Conservation (phyloP, 176 grass and related monocot species). For the Echinochloa phyllopogon region DNA sequence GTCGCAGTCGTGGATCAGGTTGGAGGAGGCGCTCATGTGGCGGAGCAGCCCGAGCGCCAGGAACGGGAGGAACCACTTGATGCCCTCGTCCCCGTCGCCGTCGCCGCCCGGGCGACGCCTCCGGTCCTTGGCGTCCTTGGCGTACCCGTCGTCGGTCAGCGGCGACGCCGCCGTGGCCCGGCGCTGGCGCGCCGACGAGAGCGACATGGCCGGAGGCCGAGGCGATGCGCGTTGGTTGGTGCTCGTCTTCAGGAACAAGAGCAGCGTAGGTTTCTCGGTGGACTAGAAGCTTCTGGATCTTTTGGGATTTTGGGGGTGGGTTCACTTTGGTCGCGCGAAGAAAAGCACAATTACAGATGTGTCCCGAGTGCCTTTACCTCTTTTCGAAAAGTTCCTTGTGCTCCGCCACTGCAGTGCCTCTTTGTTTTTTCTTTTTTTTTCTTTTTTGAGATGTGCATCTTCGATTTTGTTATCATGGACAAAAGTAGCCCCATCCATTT, state of each 20-base stretch:
- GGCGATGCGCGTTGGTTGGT: neutral
- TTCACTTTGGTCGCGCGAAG: neutral
- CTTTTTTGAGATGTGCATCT: too few species aligned
- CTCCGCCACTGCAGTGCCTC: neutral
- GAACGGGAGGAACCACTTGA: slow-evolving; percentile 84
- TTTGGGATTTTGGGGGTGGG: neutral
- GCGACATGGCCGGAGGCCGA: slow-evolving; percentile 53
- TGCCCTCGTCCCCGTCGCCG: slow-evolving; percentile 49
- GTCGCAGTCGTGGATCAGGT: slow-evolving; percentile 99
- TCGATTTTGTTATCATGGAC: too few species aligned
- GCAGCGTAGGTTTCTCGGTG: neutral
- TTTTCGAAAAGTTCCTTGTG: neutral
- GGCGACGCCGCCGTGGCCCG: slow-evolving; percentile 47
- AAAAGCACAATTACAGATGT: slow-evolving; percentile 6
- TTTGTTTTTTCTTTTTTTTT: too few species aligned
- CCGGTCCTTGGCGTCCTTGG: slow-evolving; percentile 78
- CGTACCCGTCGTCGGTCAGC: slow-evolving; percentile 55
- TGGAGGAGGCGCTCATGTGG: slow-evolving; percentile 94
- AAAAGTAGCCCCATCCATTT: neutral
- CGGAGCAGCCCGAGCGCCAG: slow-evolving; percentile 75
- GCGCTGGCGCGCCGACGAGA: slow-evolving; percentile 75
- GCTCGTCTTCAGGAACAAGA: neutral
- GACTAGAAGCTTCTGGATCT: slow-evolving; percentile 47
- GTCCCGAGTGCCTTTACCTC: neutral
- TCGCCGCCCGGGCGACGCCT: slow-evolving; percentile 33